Conservation (phyloP, 192 early-diverging fungal species). For the Coemansia sp. region DNA sequence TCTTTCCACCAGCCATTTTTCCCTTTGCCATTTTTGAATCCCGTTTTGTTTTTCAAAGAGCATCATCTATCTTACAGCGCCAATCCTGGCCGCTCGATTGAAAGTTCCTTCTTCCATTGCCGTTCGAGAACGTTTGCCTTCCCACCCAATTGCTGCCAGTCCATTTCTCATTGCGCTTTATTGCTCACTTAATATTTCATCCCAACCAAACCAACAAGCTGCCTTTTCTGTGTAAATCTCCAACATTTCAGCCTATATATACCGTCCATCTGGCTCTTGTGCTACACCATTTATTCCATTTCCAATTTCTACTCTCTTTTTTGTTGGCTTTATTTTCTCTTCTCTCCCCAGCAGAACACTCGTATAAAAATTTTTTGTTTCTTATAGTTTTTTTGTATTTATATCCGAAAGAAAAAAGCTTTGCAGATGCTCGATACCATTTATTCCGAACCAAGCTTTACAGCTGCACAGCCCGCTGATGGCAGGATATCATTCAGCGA, state of each 20-base stretch:
- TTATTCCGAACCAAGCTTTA: not conserved
- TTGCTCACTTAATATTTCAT: not conserved
- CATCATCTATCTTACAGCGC: not conserved
- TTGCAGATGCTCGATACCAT: not conserved
- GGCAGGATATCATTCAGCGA: conserved; percentile 7
- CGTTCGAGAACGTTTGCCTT: conserved; percentile 2
- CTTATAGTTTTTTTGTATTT: not conserved
- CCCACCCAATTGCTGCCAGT: not conserved
- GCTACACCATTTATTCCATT: too few relatives aligned
- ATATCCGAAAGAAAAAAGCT: not conserved
- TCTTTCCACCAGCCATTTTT: not conserved
- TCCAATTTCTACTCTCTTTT: too few relatives aligned
- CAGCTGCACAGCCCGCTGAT: not conserved
- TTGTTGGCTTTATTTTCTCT: too few relatives aligned
- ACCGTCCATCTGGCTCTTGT: too few relatives aligned
- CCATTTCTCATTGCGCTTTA: not conserved
- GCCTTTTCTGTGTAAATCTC: too few relatives aligned
- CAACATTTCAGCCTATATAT: too few relatives aligned
- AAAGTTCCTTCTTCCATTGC: not conserved
- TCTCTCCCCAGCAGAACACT: too few relatives aligned
- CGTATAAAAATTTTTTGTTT: too few relatives aligned
- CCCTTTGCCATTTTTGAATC: not conserved
- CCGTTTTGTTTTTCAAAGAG: too few relatives aligned
- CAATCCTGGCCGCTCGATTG: not conserved
- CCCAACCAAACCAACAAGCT: not conserved